Percentiles rank a stretch among this genome's conserved stretches.
Conservation (phyloP, 169 alveolate species). For the Plasmodium adleri region DNA sequence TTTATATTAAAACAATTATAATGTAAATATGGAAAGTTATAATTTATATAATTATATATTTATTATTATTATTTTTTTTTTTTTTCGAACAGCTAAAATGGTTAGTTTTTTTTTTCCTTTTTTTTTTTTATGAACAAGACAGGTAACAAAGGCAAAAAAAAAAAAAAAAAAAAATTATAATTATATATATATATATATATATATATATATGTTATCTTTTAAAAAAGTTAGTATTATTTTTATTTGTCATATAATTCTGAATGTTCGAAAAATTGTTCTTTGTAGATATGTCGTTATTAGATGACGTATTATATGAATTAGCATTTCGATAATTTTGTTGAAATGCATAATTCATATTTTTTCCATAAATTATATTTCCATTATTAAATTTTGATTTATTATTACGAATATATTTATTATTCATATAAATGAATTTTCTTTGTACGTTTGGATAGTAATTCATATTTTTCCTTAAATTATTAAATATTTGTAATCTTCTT, state of each 20-base stretch:
- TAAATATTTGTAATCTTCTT: constrained; percentile 16
- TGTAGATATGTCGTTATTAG: constrained; percentile 13
- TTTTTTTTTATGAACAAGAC: no score
- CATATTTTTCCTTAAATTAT: constrained; percentile 8
- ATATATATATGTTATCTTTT: constrained; percentile 2
- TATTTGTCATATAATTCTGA: constrained; percentile 27
- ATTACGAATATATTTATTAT: constrained; percentile 35
- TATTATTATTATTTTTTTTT: no score
- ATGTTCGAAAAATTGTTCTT: constrained; percentile 28
- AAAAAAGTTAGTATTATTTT: constrained; percentile 25
- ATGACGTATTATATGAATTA: constrained; percentile 29
- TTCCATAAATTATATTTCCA: constrained; percentile 20
- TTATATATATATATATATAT: background rate
- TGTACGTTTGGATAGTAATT: constrained; percentile 17
- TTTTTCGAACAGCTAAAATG: no score
- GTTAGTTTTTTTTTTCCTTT: no score
- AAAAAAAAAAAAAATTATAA: no score
- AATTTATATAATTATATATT: no score
- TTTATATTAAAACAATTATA: no score
- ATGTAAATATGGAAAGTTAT: no score
- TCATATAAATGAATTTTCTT: constrained; percentile 23
- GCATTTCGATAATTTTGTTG: constrained; percentile 20
- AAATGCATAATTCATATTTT: constrained; percentile 16
- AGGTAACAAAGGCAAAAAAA: no score
- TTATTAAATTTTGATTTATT: constrained; percentile 27